Base-by-base conservation (phyloP, 257 asterid species). In the Phtheirospermum japonicum region DNA sequence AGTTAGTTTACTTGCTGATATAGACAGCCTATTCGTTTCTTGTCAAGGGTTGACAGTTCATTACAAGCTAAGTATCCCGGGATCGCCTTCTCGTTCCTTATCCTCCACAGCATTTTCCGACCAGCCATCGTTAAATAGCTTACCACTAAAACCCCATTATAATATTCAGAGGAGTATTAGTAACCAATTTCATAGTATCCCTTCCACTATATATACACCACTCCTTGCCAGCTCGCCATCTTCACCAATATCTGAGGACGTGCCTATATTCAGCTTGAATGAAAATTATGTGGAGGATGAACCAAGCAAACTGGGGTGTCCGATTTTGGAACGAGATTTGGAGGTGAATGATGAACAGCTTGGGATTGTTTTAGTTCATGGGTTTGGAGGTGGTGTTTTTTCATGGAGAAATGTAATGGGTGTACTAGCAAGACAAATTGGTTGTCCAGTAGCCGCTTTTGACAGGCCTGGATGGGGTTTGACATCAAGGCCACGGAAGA, bases 381-480 rank as follows among this genome's bases (percentile, higher is more conserved):
- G 99, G 13, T 92, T 92, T 75, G 99, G 97, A 59, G 99, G 97
- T 10, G 96, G 99, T 4, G 85, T 84, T 63, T 92, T 92, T 71
- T 83, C 99, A 4, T 92, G 99, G 99, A 89, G 99, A 78, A 79
- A 86, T 65, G 81, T 92, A 40, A 85, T 86, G 85, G 82, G 79
- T 32, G 75, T 64, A 40, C 72, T 92, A 62, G 77, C 97, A 32
- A 83, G 77, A 39, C 96, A 86, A 71, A 75, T 75, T 33, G 96
- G 97, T 77, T 92, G 95, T 79, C 69, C 86, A 2, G 96, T 92
- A 51, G 86, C 78, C 66, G 95, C 99, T 69, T 92, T 89, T 74
- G 97, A 92, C 73, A 77, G 99, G 71, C 97, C 99, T 59, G 99
- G 99, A 59, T 92, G 99, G 97, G 97, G 99, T 68, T 72, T 92